Conservation (phyloP, 352 stramenopile species). For the Phytophthora tubulina region DNA sequence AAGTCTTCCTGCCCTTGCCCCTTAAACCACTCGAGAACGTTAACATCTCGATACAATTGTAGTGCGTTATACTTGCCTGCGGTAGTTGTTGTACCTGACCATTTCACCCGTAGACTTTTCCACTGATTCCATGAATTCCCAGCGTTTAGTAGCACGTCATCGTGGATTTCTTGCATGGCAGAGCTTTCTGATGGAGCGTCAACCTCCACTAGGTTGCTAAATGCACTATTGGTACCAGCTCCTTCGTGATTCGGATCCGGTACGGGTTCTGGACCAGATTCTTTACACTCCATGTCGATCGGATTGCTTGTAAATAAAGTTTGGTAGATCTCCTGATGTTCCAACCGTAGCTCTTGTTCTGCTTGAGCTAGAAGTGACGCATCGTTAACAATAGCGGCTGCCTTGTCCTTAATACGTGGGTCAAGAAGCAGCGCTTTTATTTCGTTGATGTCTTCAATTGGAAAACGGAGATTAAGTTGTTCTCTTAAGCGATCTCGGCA, state of each 20-base stretch:
- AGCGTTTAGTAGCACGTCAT: neutral
- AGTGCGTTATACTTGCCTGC: neutral
- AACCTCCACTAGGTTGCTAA: neutral
- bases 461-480: conserved; percentile 9
- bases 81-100: neutral
- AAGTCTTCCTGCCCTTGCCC: too few species aligned
- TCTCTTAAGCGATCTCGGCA: conserved; percentile 6
- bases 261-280: neutral
- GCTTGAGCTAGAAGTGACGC: neutral
- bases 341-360: neutral
- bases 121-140: neutral
- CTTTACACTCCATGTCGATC: neutral
- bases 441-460: neutral
- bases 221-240: neutral
- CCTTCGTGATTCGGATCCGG: neutral
- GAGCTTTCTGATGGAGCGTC: neutral
- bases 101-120: neutral
- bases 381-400: conserved; percentile 1
- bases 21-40: too few species aligned
- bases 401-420: conserved; percentile 21
- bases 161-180: neutral
- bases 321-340: neutral
- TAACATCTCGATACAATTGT: neutral
- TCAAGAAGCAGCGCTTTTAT: conserved; percentile 24
- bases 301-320: neutral